Conservation (phyloP, 176 grass and related monocot species). For the Elaeis guineensis region DNA sequence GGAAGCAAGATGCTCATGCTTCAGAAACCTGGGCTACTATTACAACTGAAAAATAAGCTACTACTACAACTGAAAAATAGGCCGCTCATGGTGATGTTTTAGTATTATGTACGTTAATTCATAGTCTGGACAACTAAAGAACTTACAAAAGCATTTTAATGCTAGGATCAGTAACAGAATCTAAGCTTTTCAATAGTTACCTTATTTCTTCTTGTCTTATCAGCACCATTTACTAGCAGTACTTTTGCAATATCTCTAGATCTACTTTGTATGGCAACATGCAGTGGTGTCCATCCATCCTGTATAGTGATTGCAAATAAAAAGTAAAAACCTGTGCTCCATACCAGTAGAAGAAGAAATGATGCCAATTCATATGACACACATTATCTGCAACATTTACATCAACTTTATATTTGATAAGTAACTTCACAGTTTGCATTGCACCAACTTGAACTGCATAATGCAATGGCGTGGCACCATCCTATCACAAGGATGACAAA, state of each 20-base stretch:
- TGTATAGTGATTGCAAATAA: constrained; percentile 13
- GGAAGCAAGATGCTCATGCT: too few species aligned
- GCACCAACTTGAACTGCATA: constrained; percentile 90
- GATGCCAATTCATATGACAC: constrained; percentile 5
- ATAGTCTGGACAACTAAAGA: too few species aligned
- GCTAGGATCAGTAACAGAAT: not conserved
- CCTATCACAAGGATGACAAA: constrained; percentile 26
- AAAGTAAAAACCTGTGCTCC: constrained; percentile 7
- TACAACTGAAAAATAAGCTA: too few species aligned
- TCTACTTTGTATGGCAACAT: constrained; percentile 85
- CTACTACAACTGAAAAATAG: too few species aligned
- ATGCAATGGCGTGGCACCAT: constrained; percentile 77
- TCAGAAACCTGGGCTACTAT: too few species aligned
- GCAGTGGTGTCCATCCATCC: constrained; percentile 87
- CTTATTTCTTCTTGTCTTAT: constrained; percentile 78
- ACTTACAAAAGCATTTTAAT: too few species aligned
- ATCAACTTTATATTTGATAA: constrained; percentile 84
- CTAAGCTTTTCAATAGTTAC: constrained; percentile 21
- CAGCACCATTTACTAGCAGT: constrained; percentile 77
- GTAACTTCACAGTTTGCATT: constrained; percentile 71
- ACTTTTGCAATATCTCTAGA: constrained; percentile 71
- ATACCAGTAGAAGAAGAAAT: constrained; percentile 10
- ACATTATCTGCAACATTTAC: constrained; percentile 79
- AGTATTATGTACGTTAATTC: too few species aligned
- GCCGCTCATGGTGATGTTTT: too few species aligned